Conservation (phyloP, 2,329 filamentous ascomycete genomes). For the Penicillium verrucosum region DNA sequence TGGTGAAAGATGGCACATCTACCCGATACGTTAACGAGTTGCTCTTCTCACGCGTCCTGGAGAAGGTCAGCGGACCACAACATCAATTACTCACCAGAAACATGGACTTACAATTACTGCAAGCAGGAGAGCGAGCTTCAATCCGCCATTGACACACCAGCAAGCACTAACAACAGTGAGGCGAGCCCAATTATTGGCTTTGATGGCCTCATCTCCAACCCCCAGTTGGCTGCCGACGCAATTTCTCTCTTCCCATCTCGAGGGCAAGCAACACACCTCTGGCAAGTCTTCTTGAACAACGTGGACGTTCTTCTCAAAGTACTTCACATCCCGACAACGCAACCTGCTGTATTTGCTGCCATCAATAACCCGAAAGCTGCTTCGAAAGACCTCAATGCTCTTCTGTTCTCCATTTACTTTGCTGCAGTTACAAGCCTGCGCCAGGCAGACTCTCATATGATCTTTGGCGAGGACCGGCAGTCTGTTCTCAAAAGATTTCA, state of each 20-base stretch:
- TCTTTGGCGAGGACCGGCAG: neutral
- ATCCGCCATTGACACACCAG: neutral
- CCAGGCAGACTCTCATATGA: neutral
- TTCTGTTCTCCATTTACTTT: neutral
- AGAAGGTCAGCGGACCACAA: neutral
- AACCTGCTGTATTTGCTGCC: neutral
- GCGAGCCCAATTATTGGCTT: neutral
- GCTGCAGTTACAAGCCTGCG: neutral
- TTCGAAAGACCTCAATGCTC: neutral
- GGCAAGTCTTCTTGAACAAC: neutral
- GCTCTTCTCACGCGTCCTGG: neutral
- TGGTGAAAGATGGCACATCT: neutral
- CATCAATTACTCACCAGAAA: neutral
- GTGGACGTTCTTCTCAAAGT: neutral
- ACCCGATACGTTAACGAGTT: neutral
- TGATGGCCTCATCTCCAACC: neutral
- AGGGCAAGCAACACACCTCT: neutral
- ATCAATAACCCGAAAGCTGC: neutral
- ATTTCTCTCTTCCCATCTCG: neutral
- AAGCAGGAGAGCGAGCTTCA: neutral
- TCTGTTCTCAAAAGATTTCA: neutral
- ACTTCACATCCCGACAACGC: neutral
- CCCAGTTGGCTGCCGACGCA: neutral
- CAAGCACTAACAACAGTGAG: neutral
- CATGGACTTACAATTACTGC: neutral